Base-by-base conservation (phyloP, 2,329 filamentous ascomycete genomes). In the Botrytis cinerea region DNA sequence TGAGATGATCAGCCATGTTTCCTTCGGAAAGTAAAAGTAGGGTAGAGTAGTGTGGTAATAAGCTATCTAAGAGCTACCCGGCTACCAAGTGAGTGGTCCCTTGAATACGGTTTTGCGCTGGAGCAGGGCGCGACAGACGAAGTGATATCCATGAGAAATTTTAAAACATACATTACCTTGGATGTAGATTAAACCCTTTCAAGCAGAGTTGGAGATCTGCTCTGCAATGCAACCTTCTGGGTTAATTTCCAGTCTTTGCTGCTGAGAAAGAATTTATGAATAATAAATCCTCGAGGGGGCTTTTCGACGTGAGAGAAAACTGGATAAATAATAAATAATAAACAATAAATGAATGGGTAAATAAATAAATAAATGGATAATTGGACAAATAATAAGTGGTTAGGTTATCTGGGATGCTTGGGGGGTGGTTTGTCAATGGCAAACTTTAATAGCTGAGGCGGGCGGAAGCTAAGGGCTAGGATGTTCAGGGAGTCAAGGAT, bases 1-100 rank as follows among this genome's bases (percentile, higher is more conserved):
- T 68, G 40, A 22, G 43, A 72, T 68, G 70, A 68, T 72, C 28
- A 72, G 70, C 70, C 48, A 72, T 67, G 35, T 54, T 67, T 48
- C 48, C 40, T 14, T 48, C 46, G 32, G 38, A 38, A 45, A 38
- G 48, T 66, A 67, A 67, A 45, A 25, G 51, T 57, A 57, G n/a
- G 28, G 43, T 45, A 18, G 43, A 20, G 16, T 16, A 18, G n/a
- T 18, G 22, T 16, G 40, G 59, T 40, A 16, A 48, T 28, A 40
- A 54, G 46, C 46, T 66, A 71, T 51, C 43, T 38, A 60, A 38
- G 22, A 70, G 38, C 38, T 59, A 70, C 67, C 67, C 25, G 28
- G n/a, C n/a, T 70, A 70, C 67, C 38, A 59, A 70, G 40, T 8
- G 43, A 38, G 35, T 38, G 59, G 64, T 68, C 64, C 64, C 46